phyloP scores from a whole-genome alignment of 768 basidiomycete genomes.

The Amanita molliuscula region DNA sequence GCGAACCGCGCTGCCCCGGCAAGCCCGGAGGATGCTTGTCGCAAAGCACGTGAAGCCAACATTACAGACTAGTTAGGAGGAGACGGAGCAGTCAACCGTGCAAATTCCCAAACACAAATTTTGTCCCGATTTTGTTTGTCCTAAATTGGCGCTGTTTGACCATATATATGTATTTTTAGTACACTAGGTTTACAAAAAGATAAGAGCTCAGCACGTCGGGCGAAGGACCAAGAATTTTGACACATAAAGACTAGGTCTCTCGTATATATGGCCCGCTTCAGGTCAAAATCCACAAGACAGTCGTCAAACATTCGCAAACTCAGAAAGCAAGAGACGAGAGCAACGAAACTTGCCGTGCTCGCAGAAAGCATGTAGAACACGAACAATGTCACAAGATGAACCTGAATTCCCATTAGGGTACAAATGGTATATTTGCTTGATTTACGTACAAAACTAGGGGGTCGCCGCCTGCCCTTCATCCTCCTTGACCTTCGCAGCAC shows the following conservation, averaged over 20 bases:
- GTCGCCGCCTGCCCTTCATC: constrained; percentile 6
- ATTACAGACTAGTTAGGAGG: not conserved
- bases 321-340: not conserved
- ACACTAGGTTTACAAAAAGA: not conserved
- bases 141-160: not conserved
- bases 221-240: not conserved
- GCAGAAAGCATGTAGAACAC: not conserved
- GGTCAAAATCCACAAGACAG: not conserved
- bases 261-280: not conserved
- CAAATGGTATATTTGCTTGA: not conserved
- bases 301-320: not conserved
- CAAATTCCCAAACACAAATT: too few relatives aligned
- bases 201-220: not conserved
- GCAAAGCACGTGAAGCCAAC: constrained; percentile 5
- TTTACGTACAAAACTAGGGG: not conserved
- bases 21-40: constrained; percentile 4
- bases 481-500: constrained; percentile 11
- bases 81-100: not conserved
- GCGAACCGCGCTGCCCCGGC: not conserved
- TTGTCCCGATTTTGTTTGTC: not conserved
- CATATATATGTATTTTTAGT: not conserved
- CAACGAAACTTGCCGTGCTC: not conserved
- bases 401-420: not conserved
- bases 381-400: not conserved
- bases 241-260: not conserved